Evolutionary conservation across 2,329 filamentous ascomycete species (phyloP).

Genomic region (Acrodontium crateriforme): DNA sequence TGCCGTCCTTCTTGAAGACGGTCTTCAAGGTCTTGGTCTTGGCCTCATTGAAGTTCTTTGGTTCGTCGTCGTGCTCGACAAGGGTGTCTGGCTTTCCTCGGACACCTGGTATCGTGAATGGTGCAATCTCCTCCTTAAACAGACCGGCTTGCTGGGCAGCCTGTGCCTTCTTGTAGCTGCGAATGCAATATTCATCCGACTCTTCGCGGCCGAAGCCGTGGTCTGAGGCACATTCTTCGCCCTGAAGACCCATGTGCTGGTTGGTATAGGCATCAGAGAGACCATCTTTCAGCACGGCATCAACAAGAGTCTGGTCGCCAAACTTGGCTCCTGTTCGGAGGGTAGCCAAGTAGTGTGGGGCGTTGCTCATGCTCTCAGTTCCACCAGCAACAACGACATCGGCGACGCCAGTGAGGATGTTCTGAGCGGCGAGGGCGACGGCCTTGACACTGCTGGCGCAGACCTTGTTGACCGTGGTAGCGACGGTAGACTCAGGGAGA

Average conservation of each 20-base stretch:
- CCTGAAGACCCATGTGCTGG: conserved; percentile 91
- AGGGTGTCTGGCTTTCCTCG: conserved; percentile 76
- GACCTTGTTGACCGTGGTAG: conserved; percentile 97
- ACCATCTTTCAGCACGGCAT: conserved; percentile 88
- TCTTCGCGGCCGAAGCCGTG: conserved; percentile 68
- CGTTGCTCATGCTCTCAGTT: conserved; percentile 97
- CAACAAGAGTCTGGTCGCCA: conserved; percentile 75
- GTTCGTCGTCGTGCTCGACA: conserved; percentile 82
- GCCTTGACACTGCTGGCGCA: conserved; percentile 93
- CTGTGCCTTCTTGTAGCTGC: conserved; percentile 86
- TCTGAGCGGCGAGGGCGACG: conserved; percentile 86
- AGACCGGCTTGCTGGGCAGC: conserved; percentile 66
- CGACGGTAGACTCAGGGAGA: conserved; percentile 63
- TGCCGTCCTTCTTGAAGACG: conserved; percentile 64
- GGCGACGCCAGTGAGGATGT: conserved; percentile 92
- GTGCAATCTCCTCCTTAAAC: conserved; percentile 77
- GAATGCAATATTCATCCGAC: conserved; percentile 93
- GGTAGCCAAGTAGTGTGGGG: conserved; percentile 84
- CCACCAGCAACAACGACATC: conserved; percentile 87
- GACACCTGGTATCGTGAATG: conserved; percentile 73
- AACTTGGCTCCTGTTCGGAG: conserved; percentile 85
- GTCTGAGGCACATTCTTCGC: conserved; percentile 80
- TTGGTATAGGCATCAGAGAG: conserved; percentile 90
- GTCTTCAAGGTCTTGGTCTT: conserved; percentile 46
- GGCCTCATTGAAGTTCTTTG: conserved; percentile 61